phyloP scores from a whole-genome alignment of 805 yeast species.

The Candida xiaguanensis region DNA sequence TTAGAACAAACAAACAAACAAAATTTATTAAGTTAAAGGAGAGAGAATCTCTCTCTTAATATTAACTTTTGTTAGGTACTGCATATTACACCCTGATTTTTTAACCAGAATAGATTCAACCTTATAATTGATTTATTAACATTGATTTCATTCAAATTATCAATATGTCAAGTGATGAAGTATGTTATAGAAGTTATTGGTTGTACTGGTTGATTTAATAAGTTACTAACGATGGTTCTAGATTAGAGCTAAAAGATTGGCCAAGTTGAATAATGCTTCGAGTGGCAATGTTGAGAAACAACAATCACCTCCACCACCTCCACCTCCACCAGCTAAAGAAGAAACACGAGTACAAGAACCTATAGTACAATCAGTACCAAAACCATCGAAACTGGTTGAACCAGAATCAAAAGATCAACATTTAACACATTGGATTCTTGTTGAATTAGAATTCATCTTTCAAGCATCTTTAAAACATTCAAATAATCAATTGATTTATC shows the following conservation, averaged over 20 bases:
- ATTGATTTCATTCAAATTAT: no score
- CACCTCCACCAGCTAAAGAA: neutral
- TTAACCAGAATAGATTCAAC: no score
- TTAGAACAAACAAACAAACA: neutral
- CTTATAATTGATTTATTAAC: no score
- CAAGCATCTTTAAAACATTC: conserved; percentile 27
- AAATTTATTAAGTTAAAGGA: no score
- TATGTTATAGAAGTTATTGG: conserved; percentile 9
- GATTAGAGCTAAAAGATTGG: conserved; percentile 53
- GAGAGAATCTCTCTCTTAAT: no score
- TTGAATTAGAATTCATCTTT: conserved; percentile 34
- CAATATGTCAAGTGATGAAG: conserved; percentile 13
- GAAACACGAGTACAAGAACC: neutral
- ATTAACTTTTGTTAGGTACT: no score
- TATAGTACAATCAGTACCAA: neutral
- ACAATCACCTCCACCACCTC: neutral
- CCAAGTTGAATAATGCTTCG: conserved; percentile 33
- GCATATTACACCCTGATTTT: no score
- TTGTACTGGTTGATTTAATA: neutral
- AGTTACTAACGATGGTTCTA: conserved; percentile 12
- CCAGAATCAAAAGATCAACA: conserved; percentile 14
- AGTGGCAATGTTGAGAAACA: neutral
- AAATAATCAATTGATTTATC: conserved; percentile 13
- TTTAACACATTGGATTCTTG: conserved; percentile 39
- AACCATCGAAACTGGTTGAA: no score